Conservation (phyloP, 257 asterid genomes). For the Phtheirospermum japonicum region DNA sequence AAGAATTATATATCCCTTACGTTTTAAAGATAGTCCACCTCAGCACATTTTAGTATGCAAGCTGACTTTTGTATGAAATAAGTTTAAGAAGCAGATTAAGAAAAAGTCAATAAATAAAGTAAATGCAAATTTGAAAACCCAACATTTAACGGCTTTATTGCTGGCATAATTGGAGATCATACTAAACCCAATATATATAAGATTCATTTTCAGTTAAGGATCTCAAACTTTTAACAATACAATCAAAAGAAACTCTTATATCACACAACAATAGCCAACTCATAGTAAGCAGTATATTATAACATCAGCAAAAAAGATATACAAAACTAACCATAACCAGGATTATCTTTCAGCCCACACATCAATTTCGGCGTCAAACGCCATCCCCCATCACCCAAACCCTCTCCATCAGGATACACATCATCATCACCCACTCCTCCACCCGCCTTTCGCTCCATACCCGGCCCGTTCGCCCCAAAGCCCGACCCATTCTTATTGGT, state of each 20-base stretch:
- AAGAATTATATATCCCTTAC: neutral
- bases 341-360: constrained; percentile 75
- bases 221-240: neutral
- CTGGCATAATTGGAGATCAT: constrained; percentile 9
- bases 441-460: constrained; percentile 47
- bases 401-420: constrained; percentile 46
- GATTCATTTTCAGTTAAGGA: neutral
- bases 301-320: neutral
- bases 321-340: constrained; percentile 66
- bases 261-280: neutral
- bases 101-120: neutral
- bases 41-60: neutral
- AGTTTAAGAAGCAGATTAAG: constrained; percentile 2
- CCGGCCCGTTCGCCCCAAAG: constrained; percentile 29
- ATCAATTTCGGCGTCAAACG: constrained; percentile 49
- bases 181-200: neutral
- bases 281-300: neutral
- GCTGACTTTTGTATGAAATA: neutral
- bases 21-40: constrained; percentile 4
- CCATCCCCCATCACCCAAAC: constrained; percentile 58
- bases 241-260: neutral
- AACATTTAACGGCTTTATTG: constrained; percentile 8
- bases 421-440: constrained; percentile 35
- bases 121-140: constrained; percentile 20
- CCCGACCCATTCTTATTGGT: constrained; percentile 30